A percentile compares a stretch with the other conserved stretches of the same genome.
phyloP scores from a whole-genome alignment of 2,329 filamentous ascomycete genomes.

The Sclerotinia minor region DNA sequence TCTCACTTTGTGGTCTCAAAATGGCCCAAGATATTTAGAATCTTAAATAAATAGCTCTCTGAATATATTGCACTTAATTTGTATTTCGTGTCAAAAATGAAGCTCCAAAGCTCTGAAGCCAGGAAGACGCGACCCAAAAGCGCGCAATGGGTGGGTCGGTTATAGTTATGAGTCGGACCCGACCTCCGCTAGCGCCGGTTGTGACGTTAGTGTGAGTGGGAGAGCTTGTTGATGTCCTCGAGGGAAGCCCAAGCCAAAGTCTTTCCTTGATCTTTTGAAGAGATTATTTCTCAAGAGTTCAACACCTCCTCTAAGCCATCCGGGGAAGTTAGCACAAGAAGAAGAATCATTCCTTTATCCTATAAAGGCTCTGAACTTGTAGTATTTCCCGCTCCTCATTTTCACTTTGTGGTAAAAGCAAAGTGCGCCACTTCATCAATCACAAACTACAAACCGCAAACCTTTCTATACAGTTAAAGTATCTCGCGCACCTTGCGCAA shows the following conservation, averaged over 20 bases:
- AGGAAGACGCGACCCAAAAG: constrained; percentile 23
- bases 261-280: constrained; percentile 11
- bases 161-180: constrained; percentile 27
- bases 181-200: constrained; percentile 19
- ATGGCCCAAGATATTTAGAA: background rate
- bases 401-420: constrained; percentile 39
- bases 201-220: constrained; percentile 14
- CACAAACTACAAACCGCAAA: constrained; percentile 24
- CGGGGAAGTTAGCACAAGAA: constrained; percentile 1
- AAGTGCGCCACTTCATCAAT: constrained; percentile 29
- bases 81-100: constrained; percentile 14
- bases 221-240: constrained; percentile 22
- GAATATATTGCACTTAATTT: constrained; percentile 12
- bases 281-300: constrained; percentile 22
- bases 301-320: background rate
- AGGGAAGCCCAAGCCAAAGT: background rate
- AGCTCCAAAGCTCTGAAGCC: background rate
- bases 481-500: constrained; percentile 7
- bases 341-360: background rate
- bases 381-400: background rate
- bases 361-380: background rate
- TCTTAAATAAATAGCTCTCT: background rate
- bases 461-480: constrained; percentile 17
- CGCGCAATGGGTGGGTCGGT: constrained; percentile 27
- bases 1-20: background rate